Percentiles rank a stretch among this genome's conserved stretches.
phyloP scores from a whole-genome alignment of 768 basidiomycete species.

The Chiua virens region DNA sequence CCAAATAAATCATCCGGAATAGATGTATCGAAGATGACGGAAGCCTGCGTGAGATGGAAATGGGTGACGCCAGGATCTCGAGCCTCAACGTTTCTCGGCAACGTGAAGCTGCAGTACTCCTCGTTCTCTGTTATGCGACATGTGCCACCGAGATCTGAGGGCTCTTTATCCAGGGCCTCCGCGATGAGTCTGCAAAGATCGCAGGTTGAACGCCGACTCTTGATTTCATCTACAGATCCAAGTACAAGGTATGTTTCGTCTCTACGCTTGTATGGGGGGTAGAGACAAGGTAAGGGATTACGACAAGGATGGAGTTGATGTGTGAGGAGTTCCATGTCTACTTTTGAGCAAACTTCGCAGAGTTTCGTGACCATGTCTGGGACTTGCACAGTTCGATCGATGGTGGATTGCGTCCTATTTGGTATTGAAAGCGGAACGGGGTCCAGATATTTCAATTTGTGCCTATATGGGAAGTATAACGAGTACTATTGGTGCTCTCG shows the following conservation, averaged over 20 bases:
- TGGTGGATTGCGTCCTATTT: not conserved
- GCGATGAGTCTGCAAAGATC: constrained; percentile 13
- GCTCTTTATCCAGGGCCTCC: constrained; percentile 11
- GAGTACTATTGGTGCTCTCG: too few species aligned
- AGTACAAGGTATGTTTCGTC: not conserved
- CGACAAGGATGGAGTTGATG: constrained; percentile 2
- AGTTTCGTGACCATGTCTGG: not conserved
- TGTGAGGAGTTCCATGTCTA: not conserved
- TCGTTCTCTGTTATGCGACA: not conserved
- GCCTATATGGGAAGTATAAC: too few species aligned
- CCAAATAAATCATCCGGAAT: not conserved
- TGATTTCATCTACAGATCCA: constrained; percentile 16
- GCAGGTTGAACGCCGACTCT: constrained; percentile 6
- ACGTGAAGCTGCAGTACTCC: constrained; percentile 5
- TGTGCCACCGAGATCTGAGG: constrained; percentile 3
- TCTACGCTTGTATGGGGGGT: not conserved
- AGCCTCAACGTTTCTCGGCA: not conserved
- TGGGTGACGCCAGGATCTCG: constrained; percentile 7
- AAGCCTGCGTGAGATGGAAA: constrained; percentile 13
- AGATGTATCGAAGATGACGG: constrained; percentile 2
- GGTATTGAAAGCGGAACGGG: too few species aligned
- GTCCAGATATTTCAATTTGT: too few species aligned
- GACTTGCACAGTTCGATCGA: not conserved
- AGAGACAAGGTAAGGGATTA: not conserved
- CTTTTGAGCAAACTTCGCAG: constrained; percentile 6